Evolutionary conservation across 1,139 yeast genomes (phyloP), one percentile per base, ranked within the genome.

Genomic region (Debaryomyces udenii): DNA sequence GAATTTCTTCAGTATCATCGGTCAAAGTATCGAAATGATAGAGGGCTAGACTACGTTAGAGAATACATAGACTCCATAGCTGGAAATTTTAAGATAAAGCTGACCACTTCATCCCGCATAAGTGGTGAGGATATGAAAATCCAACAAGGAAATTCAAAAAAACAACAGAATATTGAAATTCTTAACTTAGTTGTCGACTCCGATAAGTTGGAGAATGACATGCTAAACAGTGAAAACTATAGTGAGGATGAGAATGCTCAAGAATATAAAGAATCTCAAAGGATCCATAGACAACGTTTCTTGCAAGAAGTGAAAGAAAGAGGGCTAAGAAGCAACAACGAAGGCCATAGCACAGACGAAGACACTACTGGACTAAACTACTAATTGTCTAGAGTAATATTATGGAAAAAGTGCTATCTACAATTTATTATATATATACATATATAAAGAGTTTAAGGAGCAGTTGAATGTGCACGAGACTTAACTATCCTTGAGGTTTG

Each of bases 301-400:
- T 37, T 55, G 17, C 41, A 53, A 23, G 70, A 66, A 40, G 53
- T 64, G 6, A 32, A 49, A 29, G 46, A 49, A 9, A 57, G 49
- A 38, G 66, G 66, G 1, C 29, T 42, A 23, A 39, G 26, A 20
- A 41, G 26, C 15, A 32, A 23, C 18, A 22, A 23, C 18, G 18
- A 14, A 31, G 29, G 26, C 14, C 4, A 11, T 17, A 11, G 16
- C 27, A 26, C 13, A 11, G 17, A 26, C 24, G 24, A 34, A 7
- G 27, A 26, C 9, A 15, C 15, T 7, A 5, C 15, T 10, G 24
- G 17, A 15, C 13, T 34, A 9, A 34, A 34, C 11, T 34, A 34
- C 24, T 34, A 26, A 24, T n/a, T n/a, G 14, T 34, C 13, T 26
- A 10, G 16, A 9, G 11, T 11, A 34, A 34, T 34, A 26, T 34